These are phyloP conservation scores for Dipodascopsis uninucleata DNA, from an alignment of 805 yeast genomes.

Conservation along the genomic window DNA sequence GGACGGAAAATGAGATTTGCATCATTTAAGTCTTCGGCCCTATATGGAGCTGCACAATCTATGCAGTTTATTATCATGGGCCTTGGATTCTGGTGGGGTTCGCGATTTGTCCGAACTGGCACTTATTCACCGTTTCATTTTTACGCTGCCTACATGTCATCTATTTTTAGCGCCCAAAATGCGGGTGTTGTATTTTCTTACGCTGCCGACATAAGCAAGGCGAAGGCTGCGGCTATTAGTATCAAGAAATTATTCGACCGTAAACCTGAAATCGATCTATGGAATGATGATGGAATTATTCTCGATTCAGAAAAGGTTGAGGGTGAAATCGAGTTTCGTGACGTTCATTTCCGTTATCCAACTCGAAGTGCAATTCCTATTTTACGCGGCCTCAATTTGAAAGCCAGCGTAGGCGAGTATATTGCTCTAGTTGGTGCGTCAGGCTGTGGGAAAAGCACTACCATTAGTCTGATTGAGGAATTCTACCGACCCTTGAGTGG, in stretches of 20 bases:
- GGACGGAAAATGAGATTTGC: neutral
- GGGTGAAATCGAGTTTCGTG: conserved; percentile 55
- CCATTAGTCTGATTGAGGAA: conserved; percentile 53
- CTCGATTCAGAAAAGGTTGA: conserved; percentile 31
- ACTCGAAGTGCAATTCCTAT: conserved; percentile 33
- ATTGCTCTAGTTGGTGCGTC: conserved; percentile 92
- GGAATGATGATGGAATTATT: conserved; percentile 32
- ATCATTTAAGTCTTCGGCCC: conserved; percentile 12
- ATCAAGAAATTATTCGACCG: conserved; percentile 36
- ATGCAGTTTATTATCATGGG: conserved; percentile 39
- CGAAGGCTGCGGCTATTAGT: conserved; percentile 39
- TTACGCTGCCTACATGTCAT: conserved; percentile 40
- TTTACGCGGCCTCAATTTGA: conserved; percentile 29
- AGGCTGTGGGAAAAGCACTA: conserved; percentile 47
- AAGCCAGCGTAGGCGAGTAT: conserved; percentile 68
- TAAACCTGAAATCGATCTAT: conserved; percentile 38
- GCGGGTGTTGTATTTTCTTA: conserved; percentile 43
- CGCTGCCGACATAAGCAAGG: conserved; percentile 45
- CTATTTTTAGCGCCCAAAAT: conserved; percentile 43
- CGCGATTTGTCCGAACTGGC: conserved; percentile 36
- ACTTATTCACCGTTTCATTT: conserved; percentile 36
- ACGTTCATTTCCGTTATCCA: conserved; percentile 34
- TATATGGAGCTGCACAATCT: conserved; percentile 18
- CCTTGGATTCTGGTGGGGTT: conserved; percentile 45
- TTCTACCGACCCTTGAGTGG: conserved; percentile 50